Percentiles rank a stretch among this genome's conserved stretches.
Evolutionary conservation across 129 eudicot species (phyloP).

Genomic region (Kitagawia praeruptora): DNA sequence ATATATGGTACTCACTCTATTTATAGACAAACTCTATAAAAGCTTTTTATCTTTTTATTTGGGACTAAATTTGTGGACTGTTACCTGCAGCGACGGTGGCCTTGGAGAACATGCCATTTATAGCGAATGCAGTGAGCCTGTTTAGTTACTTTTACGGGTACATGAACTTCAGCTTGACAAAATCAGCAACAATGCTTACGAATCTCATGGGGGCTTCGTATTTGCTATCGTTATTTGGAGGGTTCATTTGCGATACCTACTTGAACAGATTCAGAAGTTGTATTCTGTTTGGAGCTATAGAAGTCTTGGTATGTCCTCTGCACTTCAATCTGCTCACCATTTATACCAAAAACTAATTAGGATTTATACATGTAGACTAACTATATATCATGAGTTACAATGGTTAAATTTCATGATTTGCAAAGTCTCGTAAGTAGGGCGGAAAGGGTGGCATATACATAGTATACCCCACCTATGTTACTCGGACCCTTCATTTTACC

Average conservation of each 20-base stretch:
- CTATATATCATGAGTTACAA: background rate
- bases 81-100: constrained; percentile 49
- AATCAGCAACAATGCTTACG: constrained; percentile 70
- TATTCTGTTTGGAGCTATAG: constrained; percentile 50
- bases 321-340: background rate
- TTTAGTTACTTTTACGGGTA: constrained; percentile 66
- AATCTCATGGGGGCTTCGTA: constrained; percentile 70
- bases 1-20: constrained; percentile 47
- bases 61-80: background rate
- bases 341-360: background rate
- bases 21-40: background rate
- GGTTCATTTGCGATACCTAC: constrained; percentile 68
- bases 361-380: background rate
- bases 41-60: background rate
- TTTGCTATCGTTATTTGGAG: constrained; percentile 58
- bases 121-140: constrained; percentile 54
- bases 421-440: background rate
- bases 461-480: too few species aligned
- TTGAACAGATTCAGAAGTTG: constrained; percentile 65
- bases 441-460: background rate
- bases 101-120: constrained; percentile 68
- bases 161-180: constrained; percentile 80
- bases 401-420: background rate
- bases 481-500: too few species aligned
- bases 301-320: constrained; percentile 41